Evolutionary conservation across 169 alveolate species (phyloP).

Genomic region (Eimeria sp.): DNA sequence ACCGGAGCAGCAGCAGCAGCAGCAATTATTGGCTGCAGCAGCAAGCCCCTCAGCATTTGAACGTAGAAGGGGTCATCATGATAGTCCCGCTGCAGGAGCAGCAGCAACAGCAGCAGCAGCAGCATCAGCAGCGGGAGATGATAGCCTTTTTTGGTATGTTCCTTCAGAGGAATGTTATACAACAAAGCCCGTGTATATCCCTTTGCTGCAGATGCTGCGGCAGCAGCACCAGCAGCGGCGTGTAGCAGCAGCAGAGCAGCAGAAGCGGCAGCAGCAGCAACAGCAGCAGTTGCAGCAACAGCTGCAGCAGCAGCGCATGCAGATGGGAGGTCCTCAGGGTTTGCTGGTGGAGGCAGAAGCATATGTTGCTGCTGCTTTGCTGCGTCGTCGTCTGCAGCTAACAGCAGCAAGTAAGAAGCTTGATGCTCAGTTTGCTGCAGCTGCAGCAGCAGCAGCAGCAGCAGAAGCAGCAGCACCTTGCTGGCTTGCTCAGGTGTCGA

Average conservation of each 20-base stretch:
- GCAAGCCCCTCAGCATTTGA: background rate
- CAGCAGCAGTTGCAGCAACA: background rate
- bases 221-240: background rate
- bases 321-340: background rate
- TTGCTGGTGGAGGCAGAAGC: constrained; percentile 64
- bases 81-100: background rate
- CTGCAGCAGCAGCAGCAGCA: background rate
- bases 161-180: constrained; percentile 49
- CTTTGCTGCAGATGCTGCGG: constrained; percentile 54
- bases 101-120: constrained; percentile 31
- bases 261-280: constrained; percentile 16
- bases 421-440: too few relatives aligned
- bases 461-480: constrained; percentile 18
- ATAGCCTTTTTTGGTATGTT: constrained; percentile 63
- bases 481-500: constrained; percentile 22
- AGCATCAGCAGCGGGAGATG: background rate
- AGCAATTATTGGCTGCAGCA: background rate
- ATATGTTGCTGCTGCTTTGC: background rate
- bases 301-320: constrained; percentile 73
- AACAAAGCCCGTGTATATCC: constrained; percentile 33
- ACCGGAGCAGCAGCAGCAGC: too few relatives aligned
- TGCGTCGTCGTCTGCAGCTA: constrained; percentile 85
- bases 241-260: too few relatives aligned
- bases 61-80: background rate
- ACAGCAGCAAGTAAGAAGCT: constrained; percentile 85